Conservation (phyloP, 345 rosid genomes). For the Cardamine resedifolia region DNA sequence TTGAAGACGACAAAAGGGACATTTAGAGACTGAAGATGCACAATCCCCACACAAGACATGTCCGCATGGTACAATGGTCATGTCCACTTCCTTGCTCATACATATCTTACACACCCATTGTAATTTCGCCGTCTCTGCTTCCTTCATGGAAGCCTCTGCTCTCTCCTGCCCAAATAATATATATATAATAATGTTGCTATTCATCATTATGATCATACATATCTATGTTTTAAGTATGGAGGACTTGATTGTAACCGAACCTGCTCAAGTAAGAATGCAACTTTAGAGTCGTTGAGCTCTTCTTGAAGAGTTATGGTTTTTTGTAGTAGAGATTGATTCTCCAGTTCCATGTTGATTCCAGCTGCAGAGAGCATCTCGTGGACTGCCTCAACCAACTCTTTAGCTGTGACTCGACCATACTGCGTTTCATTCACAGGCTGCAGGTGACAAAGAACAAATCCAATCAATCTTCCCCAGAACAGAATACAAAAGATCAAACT, state of each 20-base stretch:
- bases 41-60: conserved; percentile 85
- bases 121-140: conserved; percentile 82
- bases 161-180: conserved; percentile 68
- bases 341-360: conserved; percentile 76
- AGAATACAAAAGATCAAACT: not conserved
- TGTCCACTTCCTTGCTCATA: conserved; percentile 72
- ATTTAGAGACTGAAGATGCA: conserved; percentile 73
- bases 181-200: too few species aligned
- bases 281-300: conserved; percentile 72
- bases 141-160: conserved; percentile 65
- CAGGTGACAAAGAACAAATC: conserved; percentile 27
- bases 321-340: conserved; percentile 75
- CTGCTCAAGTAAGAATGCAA: conserved; percentile 83
- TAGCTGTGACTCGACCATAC: conserved; percentile 78
- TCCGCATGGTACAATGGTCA: conserved; percentile 82
- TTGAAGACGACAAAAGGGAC: conserved; percentile 88
- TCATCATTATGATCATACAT: not conserved
- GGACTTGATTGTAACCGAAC: conserved; percentile 39
- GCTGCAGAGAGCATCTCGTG: conserved; percentile 95
- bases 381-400: conserved; percentile 84
- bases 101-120: conserved; percentile 90
- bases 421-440: conserved; percentile 59
- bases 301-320: conserved; percentile 74
- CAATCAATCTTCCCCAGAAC: conserved; percentile 2
- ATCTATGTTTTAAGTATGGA: not conserved